phyloP scores from a whole-genome alignment of 2,329 filamentous ascomycete species.

The Triangularia verruculosa region DNA sequence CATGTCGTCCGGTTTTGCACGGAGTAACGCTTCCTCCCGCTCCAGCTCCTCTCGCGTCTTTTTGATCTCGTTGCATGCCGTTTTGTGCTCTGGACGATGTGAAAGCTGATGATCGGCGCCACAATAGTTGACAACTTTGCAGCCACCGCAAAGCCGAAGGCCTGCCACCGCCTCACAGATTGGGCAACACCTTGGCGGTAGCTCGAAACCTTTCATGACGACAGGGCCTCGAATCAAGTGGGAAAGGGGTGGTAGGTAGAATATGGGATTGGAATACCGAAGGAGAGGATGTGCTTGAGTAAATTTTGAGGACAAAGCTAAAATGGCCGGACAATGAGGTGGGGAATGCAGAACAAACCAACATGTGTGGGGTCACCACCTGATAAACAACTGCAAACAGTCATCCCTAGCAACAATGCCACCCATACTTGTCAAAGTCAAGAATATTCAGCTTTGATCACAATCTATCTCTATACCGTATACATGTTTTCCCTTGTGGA shows the following conservation, averaged over 20 bases:
- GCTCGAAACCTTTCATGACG: not conserved
- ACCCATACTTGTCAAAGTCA: too few species aligned
- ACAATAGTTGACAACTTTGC: conserved; percentile 31
- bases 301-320: too few species aligned
- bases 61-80: conserved; percentile 26
- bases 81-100: conserved; percentile 28
- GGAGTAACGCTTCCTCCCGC: conserved; percentile 27
- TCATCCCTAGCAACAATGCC: too few species aligned
- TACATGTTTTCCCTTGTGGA: not conserved
- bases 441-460: too few species aligned
- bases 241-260: not conserved
- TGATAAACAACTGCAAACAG: too few species aligned
- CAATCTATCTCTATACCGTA: too few species aligned
- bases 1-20: conserved; percentile 13
- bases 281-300: too few species aligned
- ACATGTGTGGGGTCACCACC: too few species aligned
- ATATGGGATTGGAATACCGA: too few species aligned
- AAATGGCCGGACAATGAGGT: too few species aligned
- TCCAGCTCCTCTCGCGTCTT: conserved; percentile 20
- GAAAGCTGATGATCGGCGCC: conserved; percentile 25
- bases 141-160: conserved; percentile 24
- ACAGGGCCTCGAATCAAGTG: not conserved
- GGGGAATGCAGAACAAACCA: too few species aligned
- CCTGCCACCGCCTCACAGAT: not conserved
- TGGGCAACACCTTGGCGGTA: not conserved